Evolutionary conservation across 495 filamentous ascomycete genomes (phyloP).

Genomic region (Oleoguttula mirabilis): DNA sequence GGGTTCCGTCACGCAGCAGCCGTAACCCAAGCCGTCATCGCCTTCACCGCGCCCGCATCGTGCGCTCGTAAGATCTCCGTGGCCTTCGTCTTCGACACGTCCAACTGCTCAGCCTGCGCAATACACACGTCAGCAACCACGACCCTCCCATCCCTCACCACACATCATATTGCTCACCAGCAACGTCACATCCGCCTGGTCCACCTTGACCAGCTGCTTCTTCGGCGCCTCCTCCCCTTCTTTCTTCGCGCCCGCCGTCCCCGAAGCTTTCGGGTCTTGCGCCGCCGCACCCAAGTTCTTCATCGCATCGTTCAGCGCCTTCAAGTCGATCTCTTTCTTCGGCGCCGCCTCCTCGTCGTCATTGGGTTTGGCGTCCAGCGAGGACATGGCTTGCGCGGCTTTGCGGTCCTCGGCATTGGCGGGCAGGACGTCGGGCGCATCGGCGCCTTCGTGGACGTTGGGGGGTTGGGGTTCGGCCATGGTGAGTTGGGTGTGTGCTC

Average conservation of each 20-base stretch:
- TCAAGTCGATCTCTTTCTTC: slow-evolving; percentile 57
- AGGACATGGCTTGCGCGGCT: slow-evolving; percentile 71
- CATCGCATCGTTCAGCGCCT: slow-evolving; percentile 78
- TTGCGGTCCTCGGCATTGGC: slow-evolving; percentile 78
- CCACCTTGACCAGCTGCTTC: slow-evolving; percentile 47
- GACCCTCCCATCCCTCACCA: neutral
- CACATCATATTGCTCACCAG: slow-evolving; percentile 34
- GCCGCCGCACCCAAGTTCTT: slow-evolving; percentile 36
- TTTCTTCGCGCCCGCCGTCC: slow-evolving; percentile 28
- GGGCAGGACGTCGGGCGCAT: slow-evolving; percentile 47
- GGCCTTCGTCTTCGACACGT: slow-evolving; percentile 65
- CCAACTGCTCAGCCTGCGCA: slow-evolving; percentile 60
- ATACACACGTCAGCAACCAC: neutral
- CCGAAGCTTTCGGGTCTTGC: slow-evolving; percentile 23
- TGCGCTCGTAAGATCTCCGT: slow-evolving; percentile 71
- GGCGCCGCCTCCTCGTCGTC: slow-evolving; percentile 42
- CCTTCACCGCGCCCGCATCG: slow-evolving; percentile 62
- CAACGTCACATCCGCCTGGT: slow-evolving; percentile 51
- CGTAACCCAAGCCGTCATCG: slow-evolving; percentile 52
- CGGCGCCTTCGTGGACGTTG: slow-evolving; percentile 41
- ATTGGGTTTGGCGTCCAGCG: slow-evolving; percentile 51
- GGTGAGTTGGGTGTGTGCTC: too few relatives aligned
- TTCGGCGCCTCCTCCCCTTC: slow-evolving; percentile 33
- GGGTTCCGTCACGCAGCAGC: slow-evolving; percentile 28
- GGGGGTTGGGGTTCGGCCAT: slow-evolving; percentile 44